phyloP scores from a whole-genome alignment of 1,284 basidiomycete genomes.

The Irpex sp. region DNA sequence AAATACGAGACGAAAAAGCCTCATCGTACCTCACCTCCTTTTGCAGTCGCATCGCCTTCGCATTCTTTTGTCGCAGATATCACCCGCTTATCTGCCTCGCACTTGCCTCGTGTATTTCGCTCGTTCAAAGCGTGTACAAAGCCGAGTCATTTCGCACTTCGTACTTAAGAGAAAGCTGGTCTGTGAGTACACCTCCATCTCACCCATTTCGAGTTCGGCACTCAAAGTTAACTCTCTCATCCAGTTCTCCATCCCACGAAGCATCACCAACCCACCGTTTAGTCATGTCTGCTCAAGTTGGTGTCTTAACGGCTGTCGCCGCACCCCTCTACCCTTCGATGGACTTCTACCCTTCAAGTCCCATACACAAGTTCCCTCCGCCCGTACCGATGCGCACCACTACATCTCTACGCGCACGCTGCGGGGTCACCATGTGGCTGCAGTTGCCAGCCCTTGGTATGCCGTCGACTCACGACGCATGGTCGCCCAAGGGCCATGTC shows the following conservation, averaged over 20 bases:
- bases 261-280: not conserved
- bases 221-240: conserved; percentile 5
- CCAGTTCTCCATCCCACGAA: not conserved
- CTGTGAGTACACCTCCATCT: conserved; percentile 1
- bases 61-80: not conserved
- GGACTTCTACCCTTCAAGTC: conserved; percentile 20
- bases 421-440: conserved; percentile 22
- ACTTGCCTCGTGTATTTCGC: conserved; percentile 11
- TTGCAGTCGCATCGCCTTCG: not conserved
- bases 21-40: not conserved
- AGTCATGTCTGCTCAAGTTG: conserved; percentile 2
- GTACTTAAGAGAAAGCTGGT: conserved; percentile 2
- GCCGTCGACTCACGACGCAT: conserved; percentile 10
- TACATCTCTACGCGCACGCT: conserved; percentile 19
- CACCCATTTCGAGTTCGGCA: conserved; percentile 10
- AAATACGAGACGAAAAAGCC: not conserved
- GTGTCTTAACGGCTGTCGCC: not conserved
- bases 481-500: conserved; percentile 22
- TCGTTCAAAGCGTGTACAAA: conserved; percentile 5
- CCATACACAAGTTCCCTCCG: conserved; percentile 24
- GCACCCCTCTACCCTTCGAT: not conserved
- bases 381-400: conserved; percentile 12
- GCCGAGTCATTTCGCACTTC: not conserved
- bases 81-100: not conserved
- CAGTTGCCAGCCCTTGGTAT: conserved; percentile 18